phyloP scores from a whole-genome alignment of 2,329 filamentous ascomycete genomes.

The Colletotrichum sojae region DNA sequence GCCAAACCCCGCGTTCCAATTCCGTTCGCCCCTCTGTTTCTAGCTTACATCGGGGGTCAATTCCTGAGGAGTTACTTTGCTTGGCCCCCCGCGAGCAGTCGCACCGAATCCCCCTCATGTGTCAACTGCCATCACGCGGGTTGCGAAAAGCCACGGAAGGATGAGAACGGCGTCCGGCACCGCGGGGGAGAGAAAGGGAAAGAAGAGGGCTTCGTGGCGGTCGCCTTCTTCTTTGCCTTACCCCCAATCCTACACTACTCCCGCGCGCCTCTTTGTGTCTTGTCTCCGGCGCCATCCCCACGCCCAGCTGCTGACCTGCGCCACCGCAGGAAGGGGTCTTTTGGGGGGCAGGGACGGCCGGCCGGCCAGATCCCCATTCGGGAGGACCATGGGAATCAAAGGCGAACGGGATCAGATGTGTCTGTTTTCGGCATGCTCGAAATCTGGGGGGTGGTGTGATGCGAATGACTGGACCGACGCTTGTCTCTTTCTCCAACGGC shows the following conservation, averaged over 20 bases:
- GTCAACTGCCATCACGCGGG: slow-evolving; percentile 14
- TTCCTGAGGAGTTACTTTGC: neutral
- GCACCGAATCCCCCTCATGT: neutral
- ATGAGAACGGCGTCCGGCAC: neutral
- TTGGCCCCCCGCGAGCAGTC: neutral
- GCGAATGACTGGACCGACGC: slow-evolving; percentile 3
- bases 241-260: neutral
- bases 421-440: slow-evolving; percentile 25
- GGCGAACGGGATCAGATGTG: slow-evolving; percentile 31
- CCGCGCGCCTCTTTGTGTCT: slow-evolving; percentile 12
- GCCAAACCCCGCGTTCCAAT: neutral
- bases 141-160: neutral
- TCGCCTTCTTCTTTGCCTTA: neutral
- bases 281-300: slow-evolving; percentile 2
- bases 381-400: slow-evolving; percentile 14
- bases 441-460: neutral
- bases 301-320: slow-evolving; percentile 33
- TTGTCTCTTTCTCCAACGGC: slow-evolving; percentile 30
- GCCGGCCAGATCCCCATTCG: slow-evolving; percentile 1
- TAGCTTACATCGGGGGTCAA: neutral
- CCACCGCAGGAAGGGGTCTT: slow-evolving; percentile 12
- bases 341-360: neutral
- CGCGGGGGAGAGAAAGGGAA: neutral
- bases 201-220: neutral
- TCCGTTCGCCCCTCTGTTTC: slow-evolving; percentile 8